Base-by-base conservation (phyloP, 2,329 filamentous ascomycete genomes). In the Cephalotrichum gorgonifer region DNA sequence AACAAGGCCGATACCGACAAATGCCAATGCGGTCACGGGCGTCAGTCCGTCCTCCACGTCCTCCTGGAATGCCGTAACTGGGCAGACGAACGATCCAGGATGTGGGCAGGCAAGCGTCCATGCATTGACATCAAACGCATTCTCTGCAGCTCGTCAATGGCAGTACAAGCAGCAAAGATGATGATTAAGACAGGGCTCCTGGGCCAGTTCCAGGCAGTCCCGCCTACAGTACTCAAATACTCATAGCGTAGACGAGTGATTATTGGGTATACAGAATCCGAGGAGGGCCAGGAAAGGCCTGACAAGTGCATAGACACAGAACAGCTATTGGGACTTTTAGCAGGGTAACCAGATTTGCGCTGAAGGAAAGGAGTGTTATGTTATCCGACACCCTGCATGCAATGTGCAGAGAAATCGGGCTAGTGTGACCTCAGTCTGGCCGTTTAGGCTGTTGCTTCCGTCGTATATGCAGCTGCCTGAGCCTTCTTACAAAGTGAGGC, bases 111-210 rank as follows among this genome's bases (percentile, higher is more conserved):
- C 48, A 56, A 53, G 48, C 41, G 22, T 43, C 51, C 51, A 52
- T 55, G 50, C 43, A 45, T 50, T 39, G 51, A 62, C 51, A 57
- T 64, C 52, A 64, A 64, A 50, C 55, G 51, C 45, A 55, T 64
- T 57, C 63, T 64, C 59, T 59, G 54, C 53, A 60, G 55, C 56
- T 55, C 55, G 52, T 48, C 54, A 55, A 62, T 58, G 48, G 57
- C 57, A 55, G 57, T 60, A 56, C 54, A 61, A 58, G 55, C 59
- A 62, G 61, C 58, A 15, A 63, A 63, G 53, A 63, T 62, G 53
- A 59, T 62, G n/a, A 26, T 62, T 4, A 56, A 56, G 53, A 63
- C 59, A 6, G 57, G 59, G 49, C 57, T 62, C 3, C 54, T 62
- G 11, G 48, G 52, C 41, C 52, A 63, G 54, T 63, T 61, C 48